Conservation (phyloP, 2,329 filamentous ascomycete genomes). For the Botryotinia globosa region DNA sequence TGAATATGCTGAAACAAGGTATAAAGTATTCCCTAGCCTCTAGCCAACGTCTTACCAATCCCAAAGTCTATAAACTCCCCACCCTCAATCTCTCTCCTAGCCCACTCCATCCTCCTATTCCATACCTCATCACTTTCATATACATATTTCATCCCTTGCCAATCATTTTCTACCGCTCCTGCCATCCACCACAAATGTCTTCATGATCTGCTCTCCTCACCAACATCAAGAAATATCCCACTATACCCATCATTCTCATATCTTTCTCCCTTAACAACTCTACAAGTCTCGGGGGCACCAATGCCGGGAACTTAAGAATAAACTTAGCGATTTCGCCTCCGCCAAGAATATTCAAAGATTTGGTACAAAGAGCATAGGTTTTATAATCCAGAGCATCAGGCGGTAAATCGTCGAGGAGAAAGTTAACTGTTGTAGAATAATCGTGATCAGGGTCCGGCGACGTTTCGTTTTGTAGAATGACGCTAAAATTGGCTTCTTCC, state of each 20-base stretch:
- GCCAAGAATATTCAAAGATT: neutral
- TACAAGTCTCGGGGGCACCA: neutral
- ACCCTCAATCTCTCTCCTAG: conserved; percentile 5
- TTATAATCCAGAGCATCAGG: neutral
- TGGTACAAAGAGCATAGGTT: neutral
- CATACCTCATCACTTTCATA: neutral
- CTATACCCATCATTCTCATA: neutral
- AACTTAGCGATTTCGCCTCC: neutral
- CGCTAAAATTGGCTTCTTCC: neutral
- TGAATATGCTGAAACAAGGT: neutral
- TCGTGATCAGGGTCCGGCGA: neutral
- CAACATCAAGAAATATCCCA: conserved; percentile 17
- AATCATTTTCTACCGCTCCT: conserved; percentile 2
- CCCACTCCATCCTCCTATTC: conserved; percentile 8
- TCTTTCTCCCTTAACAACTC: conserved; percentile 6
- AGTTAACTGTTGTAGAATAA: neutral
- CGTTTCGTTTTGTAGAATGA: neutral
- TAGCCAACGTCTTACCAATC: neutral
- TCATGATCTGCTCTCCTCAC: neutral
- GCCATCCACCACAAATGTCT: conserved; percentile 11
- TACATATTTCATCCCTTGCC: neutral
- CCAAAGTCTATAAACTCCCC: neutral
- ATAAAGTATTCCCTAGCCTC: no score
- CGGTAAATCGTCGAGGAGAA: conserved; percentile 1
- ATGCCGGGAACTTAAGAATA: neutral